Evolutionary conservation across 176 grass and related monocot species (phyloP).

Genomic region (Avena insularis): DNA sequence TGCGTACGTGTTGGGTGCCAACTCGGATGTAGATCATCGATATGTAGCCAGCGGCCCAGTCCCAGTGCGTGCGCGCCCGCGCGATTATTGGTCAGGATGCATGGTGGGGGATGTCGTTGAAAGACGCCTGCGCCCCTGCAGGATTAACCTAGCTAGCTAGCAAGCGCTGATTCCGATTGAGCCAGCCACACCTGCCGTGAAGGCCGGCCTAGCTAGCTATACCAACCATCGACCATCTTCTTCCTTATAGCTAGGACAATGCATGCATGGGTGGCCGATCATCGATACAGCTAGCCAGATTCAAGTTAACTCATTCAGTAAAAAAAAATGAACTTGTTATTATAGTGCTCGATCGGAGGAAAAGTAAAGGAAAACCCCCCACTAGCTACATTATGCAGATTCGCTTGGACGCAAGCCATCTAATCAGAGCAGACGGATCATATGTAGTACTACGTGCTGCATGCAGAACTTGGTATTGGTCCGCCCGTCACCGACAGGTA

Average conservation of each 20-base stretch:
- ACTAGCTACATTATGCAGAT: neutral
- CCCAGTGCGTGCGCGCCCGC: neutral
- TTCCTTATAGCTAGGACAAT: neutral
- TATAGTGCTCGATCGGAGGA: neutral
- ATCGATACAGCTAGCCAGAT: neutral
- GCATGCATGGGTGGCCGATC: neutral
- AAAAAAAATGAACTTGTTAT: neutral
- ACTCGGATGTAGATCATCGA: constrained; percentile 1
- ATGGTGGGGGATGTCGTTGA: neutral
- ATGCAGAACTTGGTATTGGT: neutral
- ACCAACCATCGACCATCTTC: neutral
- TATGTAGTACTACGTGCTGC: neutral
- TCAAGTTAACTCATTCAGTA: neutral
- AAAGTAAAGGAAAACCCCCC: neutral
- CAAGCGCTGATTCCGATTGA: constrained; percentile 35
- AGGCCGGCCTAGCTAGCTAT: neutral
- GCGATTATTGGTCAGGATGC: neutral
- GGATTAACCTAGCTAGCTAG: neutral
- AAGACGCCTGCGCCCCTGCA: neutral
- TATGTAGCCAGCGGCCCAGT: neutral
- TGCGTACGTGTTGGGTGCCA: constrained; percentile 39
- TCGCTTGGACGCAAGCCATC: neutral
- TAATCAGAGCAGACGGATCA: constrained; percentile 6
- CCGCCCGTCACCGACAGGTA: constrained; percentile 18
- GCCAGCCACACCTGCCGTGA: constrained; percentile 18